Percentiles rank a stretch among this genome's conserved stretches.
These are phyloP conservation scores for Steccherinum ochraceum DNA, from an alignment of 768 basidiomycete genomes.

Conservation along the genomic window DNA sequence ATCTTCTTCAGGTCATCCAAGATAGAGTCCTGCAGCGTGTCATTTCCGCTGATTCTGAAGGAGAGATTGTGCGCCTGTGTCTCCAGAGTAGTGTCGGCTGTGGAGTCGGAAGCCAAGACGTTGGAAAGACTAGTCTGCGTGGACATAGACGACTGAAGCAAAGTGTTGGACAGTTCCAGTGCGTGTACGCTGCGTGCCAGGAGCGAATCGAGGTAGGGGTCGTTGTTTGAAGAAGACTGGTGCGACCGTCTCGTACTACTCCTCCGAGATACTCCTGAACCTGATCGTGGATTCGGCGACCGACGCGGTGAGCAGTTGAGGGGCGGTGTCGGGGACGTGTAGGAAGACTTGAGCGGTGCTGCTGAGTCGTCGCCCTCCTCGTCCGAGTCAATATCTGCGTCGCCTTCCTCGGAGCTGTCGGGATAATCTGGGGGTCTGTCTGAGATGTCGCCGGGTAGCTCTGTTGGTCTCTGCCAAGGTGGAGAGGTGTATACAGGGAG, in stretches of 20 bases:
- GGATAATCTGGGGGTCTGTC: constrained; percentile 73
- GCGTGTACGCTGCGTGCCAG: constrained; percentile 80
- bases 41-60: constrained; percentile 40
- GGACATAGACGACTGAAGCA: constrained; percentile 70
- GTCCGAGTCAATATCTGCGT: constrained; percentile 56
- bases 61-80: constrained; percentile 47
- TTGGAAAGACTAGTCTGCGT: constrained; percentile 53
- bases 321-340: constrained; percentile 24
- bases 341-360: constrained; percentile 9
- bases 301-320: constrained; percentile 30
- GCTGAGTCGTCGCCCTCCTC: constrained; percentile 10
- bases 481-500: constrained; percentile 59
- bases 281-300: background rate
- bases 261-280: background rate
- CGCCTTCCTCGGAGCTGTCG: constrained; percentile 71
- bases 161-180: constrained; percentile 76
- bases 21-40: constrained; percentile 49
- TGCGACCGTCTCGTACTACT: constrained; percentile 15
- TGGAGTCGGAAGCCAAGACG: constrained; percentile 40
- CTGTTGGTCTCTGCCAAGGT: constrained; percentile 15
- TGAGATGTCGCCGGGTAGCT: constrained; percentile 29
- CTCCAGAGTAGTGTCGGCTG: constrained; percentile 39
- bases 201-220: constrained; percentile 68
- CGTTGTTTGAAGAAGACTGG: constrained; percentile 25
- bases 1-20: constrained; percentile 65